Evolutionary conservation across 306 rosid species (phyloP).

Genomic region (Quercus robur): DNA sequence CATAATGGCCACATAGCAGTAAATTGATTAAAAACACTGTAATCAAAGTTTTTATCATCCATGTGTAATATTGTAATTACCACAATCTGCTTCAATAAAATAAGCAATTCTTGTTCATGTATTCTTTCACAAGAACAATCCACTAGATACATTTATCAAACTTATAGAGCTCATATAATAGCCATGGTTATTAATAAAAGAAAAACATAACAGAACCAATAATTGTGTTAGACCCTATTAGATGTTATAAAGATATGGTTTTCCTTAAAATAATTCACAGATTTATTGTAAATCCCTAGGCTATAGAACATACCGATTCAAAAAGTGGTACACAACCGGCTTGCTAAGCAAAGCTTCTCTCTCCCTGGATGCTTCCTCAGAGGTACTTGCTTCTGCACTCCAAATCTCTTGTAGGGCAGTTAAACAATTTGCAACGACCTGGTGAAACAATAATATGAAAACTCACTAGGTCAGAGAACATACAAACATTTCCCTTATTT

Average conservation of each 20-base stretch:
- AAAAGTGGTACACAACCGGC: slow-evolving; percentile 69
- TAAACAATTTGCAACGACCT: slow-evolving; percentile 97
- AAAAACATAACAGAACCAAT: background rate
- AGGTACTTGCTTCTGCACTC: slow-evolving; percentile 74
- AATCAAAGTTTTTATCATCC: background rate
- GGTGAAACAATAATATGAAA: slow-evolving; percentile 23
- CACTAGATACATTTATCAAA: background rate
- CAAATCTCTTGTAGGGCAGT: slow-evolving; percentile 96
- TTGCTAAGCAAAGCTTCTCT: slow-evolving; percentile 91
- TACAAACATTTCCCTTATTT: background rate
- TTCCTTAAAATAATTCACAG: background rate
- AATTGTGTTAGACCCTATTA: background rate
- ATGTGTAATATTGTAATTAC: background rate
- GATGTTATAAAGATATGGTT: background rate
- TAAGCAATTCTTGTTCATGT: background rate
- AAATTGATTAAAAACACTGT: background rate
- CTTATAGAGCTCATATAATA: background rate
- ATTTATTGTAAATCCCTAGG: background rate
- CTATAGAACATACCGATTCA: slow-evolving; percentile 66
- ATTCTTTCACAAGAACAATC: background rate
- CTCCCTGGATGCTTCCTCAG: slow-evolving; percentile 93
- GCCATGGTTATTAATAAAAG: background rate
- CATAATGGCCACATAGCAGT: background rate
- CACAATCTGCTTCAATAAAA: background rate
- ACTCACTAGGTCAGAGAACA: background rate